Base-by-base conservation (phyloP, 1,139 yeast species). In the Taphrina pruni region DNA sequence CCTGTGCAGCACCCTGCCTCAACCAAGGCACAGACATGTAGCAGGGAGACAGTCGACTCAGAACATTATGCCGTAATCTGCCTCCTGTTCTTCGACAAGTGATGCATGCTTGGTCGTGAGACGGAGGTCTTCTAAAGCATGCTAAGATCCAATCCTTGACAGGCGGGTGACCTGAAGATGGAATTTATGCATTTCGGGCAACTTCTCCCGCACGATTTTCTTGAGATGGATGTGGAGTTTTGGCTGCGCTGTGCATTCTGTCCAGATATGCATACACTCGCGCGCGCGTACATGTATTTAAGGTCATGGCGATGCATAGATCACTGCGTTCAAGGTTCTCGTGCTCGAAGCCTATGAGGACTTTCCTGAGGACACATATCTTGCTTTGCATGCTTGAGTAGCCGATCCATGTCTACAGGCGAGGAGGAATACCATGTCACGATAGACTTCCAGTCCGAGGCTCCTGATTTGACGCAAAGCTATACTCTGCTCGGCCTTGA, bases 401-500 rank as follows among this genome's bases (percentile, higher is more conserved):
- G 43, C 51, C n/a, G 4, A 26, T 26, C 32, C 32, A 54, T 54
- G 57, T 35, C 57, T 17, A 14, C 39, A n/a, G 46, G 4, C 12
- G 38, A n/a, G 6, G 56, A 51, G 32, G 61, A 55, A 36, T 64
- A 32, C 26, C 48, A 41, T 57, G 67, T 64, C 26, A 64, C 67
- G 21, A 46, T 64, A 9, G 67, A 64, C 35, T 55, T 64, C 55
- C 61, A 57, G 35, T n/a, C 67, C 32, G 52, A 45, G 7, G 21
- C 54, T 11, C 55, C 60, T 1, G 67, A 64, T 55, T 36, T 43
- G 48, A 39, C 60, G 8, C 50, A 26, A 17, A 38, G 36, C n/a
- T 64, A 64, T 55, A 55, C 17, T 6, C 48, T 64, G 11, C 20
- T 64, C 20, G 67, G 67, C 17, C 67, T 64, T 14, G 67, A 64